Base-by-base conservation (phyloP, 805 yeast genomes). In the Diddensiella caesifluorescens region DNA sequence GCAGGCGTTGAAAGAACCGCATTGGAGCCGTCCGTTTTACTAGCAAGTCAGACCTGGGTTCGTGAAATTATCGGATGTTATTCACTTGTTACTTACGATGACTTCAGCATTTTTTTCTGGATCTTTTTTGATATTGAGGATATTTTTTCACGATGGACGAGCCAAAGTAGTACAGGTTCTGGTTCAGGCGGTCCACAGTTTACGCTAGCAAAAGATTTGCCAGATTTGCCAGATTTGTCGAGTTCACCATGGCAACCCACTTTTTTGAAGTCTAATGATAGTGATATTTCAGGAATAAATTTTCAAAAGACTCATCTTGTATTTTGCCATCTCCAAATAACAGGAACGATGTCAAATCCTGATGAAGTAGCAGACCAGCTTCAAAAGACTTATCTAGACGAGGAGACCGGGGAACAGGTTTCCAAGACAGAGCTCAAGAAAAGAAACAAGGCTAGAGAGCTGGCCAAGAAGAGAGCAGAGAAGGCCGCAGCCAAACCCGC, bases 361-460 rank as follows among this genome's bases (percentile, higher is more conserved):
- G 73, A 77, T 42, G 69, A 76, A 59, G 82, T 73, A 39, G 64
- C 95, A 41, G 96, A 88, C 58, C 78, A 73, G 51, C 79, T 83
- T 45, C 62, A 63, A 49, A 68, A 67, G 65, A 68, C 61, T 41
- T 73, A 62, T 65, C 72, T 90, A 54, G 98, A 90, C 64, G 95
- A 88, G 46, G 95, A 70, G 56, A 92, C 97, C 49, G 97, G 97
- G 37, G 98, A 90, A 69, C 84, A 79, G 68, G 95, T 90, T 35
- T 92, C 97, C 60, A 90, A 90, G 73, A 75, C 92, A 48, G 98
- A 90, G 69, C 80, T 90, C 69, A 90, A 90, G 75, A 87, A 85
- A 75, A 83, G 98, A 71, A 87, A 84, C 68, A 92, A 92, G 75
- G 73, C 73, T 52, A 81, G 97, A 66, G 83, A 80, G 56, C 68